Conservation (phyloP, 176 grass and related monocot genomes). For the Oryza glaberrima region DNA sequence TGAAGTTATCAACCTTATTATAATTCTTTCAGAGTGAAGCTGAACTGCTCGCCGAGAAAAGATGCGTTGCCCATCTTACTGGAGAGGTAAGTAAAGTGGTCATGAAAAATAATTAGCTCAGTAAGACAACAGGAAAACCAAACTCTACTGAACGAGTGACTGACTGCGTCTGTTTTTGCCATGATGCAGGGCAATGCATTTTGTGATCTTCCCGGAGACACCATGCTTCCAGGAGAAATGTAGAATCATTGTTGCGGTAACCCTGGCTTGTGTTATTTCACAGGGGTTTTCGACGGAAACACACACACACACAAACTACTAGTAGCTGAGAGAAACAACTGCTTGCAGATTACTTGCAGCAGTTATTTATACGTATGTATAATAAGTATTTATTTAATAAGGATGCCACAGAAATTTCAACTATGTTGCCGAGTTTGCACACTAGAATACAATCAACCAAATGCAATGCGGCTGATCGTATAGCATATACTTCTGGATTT, state of each 20-base stretch:
- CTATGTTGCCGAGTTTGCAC: neutral
- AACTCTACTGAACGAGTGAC: neutral
- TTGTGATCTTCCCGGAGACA: slow-evolving; percentile 89
- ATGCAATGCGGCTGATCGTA: neutral
- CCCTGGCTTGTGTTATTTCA: neutral
- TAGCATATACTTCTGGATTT: neutral
- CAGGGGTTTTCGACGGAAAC: neutral
- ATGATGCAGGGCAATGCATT: slow-evolving; percentile 76
- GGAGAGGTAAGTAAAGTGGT: slow-evolving; percentile 70
- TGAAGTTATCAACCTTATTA: neutral
- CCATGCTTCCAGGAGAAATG: slow-evolving; percentile 85
- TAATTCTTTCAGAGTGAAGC: slow-evolving; percentile 75
- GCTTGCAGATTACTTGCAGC: slow-evolving; percentile 20
- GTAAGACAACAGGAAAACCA: neutral
- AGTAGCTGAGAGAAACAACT: neutral
- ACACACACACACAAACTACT: neutral
- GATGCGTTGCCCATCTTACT: slow-evolving; percentile 93
- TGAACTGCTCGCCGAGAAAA: slow-evolving; percentile 93
- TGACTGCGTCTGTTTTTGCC: slow-evolving; percentile 2
- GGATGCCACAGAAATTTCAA: neutral
- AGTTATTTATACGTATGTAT: slow-evolving; percentile 26
- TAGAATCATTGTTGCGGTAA: slow-evolving; percentile 22
- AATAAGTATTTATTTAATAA: slow-evolving; percentile 18
- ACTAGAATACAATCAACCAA: slow-evolving; percentile 5
- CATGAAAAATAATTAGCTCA: neutral